Evolutionary conservation across 164 flowering plant species (phyloP), one percentile per base, ranked within the genome.

Genomic region (Umbellularia californica): DNA sequence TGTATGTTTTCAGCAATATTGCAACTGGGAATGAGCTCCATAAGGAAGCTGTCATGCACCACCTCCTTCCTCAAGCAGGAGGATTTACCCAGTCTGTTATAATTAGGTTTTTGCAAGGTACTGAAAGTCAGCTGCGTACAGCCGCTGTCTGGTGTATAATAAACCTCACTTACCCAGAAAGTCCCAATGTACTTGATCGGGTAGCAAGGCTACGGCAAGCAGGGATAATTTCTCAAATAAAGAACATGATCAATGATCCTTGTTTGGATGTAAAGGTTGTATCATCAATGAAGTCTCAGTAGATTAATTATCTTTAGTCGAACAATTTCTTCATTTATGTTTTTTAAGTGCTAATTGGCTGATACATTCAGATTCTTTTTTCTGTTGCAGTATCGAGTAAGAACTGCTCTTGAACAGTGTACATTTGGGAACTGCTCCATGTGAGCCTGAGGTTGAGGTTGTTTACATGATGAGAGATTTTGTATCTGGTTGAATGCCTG

Each of bases 251-350:
- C 65, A 79, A 84, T 71, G 99, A 96, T 83, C 87, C 97, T 71
- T 96, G 97, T 84, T 63, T 90, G 75, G 99, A 96, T 76, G 97
- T 89, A 9, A 92, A 94, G 97, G 99, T 96, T 5, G 69, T 2
- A 66, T 65, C 25, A 6, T 25, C 24, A n/a, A 11, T 9, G 60
- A 55, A 14, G n/a, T 55, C 6, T 55, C 60, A 14, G 11, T 51
- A 24, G 52, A 55, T 3, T n/a, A 35, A 27, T 65, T 65, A 35
- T 69, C 7, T 66, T 33, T 41, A 28, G 71, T 58, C 14, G 4
- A 22, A 67, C 15, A 25, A 1, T 2, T 23, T n/a, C 19, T 65
- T 23, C 25, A 24, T 25, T 62, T 20, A 7, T 77, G 20, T 65
- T 11, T 65, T 22, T 14, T 35, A 30, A 17, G 65, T 25, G 10